Conservation (phyloP, 2,329 filamentous ascomycete species). For the Dichotomopilus funicola region DNA sequence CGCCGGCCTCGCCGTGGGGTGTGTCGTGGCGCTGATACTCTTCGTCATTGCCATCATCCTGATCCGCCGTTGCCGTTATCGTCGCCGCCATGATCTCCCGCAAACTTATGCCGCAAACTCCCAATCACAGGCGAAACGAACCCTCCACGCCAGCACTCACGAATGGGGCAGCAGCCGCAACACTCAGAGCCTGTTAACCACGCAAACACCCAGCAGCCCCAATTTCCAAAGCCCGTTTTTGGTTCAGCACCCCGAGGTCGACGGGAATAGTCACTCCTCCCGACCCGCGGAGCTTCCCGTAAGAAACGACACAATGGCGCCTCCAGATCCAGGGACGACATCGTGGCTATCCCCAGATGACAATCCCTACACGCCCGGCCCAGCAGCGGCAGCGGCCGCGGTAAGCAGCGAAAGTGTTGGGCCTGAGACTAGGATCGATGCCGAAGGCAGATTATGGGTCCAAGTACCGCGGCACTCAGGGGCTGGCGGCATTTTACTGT, state of each 20-base stretch:
- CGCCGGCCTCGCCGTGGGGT: constrained; percentile 38
- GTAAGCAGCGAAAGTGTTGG: constrained; percentile 1
- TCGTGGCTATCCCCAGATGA: no score
- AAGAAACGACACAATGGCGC: no score
- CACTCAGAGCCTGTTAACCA: background rate
- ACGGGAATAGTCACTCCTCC: background rate
- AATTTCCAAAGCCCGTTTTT: background rate
- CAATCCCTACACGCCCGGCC: background rate
- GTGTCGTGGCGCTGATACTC: constrained; percentile 27
- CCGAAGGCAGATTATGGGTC: constrained; percentile 21
- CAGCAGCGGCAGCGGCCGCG: background rate
- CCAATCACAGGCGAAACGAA: background rate
- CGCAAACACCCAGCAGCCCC: background rate
- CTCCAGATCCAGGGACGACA: no score
- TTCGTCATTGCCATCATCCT: constrained; percentile 27
- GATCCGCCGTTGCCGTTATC: constrained; percentile 26
- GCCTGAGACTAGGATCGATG: constrained; percentile 18
- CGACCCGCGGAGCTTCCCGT: no score
- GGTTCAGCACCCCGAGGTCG: background rate
- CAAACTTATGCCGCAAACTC: background rate
- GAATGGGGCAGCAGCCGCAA: background rate
- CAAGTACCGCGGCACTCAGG: constrained; percentile 9
- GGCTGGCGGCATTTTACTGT: background rate
- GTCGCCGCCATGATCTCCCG: background rate
- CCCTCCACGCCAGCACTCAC: no score